Base-by-base conservation (phyloP, 176 grass and related monocot genomes). In the Thinopyrum elongatum region DNA sequence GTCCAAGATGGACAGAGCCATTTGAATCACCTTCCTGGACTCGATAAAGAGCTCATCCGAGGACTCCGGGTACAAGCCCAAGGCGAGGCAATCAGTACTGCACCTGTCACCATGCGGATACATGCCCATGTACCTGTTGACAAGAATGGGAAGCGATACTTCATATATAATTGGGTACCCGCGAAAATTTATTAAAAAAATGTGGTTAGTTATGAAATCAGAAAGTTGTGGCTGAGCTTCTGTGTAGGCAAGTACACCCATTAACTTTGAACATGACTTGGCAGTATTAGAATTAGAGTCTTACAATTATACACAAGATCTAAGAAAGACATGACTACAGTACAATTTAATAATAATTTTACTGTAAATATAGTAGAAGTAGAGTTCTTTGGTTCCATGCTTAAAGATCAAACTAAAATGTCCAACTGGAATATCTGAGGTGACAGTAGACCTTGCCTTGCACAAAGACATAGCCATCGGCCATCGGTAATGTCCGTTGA, bases 121-220 rank as follows among this genome's bases (percentile, higher is more conserved):
- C 74, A 88, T 64, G 3, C 1, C 36, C 27, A 84, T 69, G 39
- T 49, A 21, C 87, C 81, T 88, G 65, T 81, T 81, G 27, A 81
- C 2, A 81, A 26, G 66, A 26, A 81, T 81, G 27, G 22, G 10
- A 44, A 65, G 35, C 64, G 77, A 6, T 7, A 10, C 35, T 29
- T 80, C 67, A 38, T 9, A 78, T 78, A 78, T 1, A 35, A 60
- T 78, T 61, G 2, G 6, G 17, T 21, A 29, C 3, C 25, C 25
- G 0, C 5, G 6, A 4, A 26, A 9, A 29, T 71, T 0, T 49
- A 29, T 76, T 28, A 53, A 4, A n/a, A 60, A 13, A 78, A 14
- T 42, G 26, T 7, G 60, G 35, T 64, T 17, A 64, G n/a, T 67
- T 69, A 82, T 51, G 3, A 68, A 26, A n/a, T 1, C 15, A 2